Evolutionary conservation across 371 early-diverging fungal genomes (phyloP), one percentile per base, ranked within the genome.

Genomic region (Rhizopus arrhizus): DNA sequence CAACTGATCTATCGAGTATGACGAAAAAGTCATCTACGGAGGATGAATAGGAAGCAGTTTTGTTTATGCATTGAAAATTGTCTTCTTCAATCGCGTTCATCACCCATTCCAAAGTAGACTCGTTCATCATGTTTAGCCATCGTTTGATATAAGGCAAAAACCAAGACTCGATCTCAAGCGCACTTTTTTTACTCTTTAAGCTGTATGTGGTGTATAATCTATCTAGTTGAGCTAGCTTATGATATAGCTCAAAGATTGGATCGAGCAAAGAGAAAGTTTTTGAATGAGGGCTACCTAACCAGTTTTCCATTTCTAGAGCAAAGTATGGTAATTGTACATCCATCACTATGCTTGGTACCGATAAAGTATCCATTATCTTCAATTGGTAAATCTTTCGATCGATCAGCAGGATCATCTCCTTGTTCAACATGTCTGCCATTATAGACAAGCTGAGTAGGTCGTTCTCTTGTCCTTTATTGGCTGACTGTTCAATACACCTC

Each of bases 11-110:
- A 48, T 85, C 78, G 59, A 89, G 87, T 64, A 86, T 84, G 10
- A 82, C 71, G 53, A 89, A 79, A 16, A 91, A 61, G 57, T 91
- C 91, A 32, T 85, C 78, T 7, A 89, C 83, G 1, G 91, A 89
- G 3, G 89, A 88, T 2, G 90, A 89, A 62, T 88, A 86, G 15
- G 72, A 74, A 16, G 81, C 82, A 13, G 72, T 73, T 0, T 75
- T 78, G 52, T 73, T 79, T 38, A 78, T 62, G 56, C 75, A 52
- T 65, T 76, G 61, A 68, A 82, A 81, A 82, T 87, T 56, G 42
- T 85, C 85, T 56, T 80, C 79, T 15, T 61, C 61, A 51, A 83
- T 71, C 0, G 84, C 84, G 42, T 74, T 72, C 31, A 69, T 67
- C 3, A 82, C 83, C 82, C 84, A 83, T 10, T 71, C 74, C 1